These are phyloP conservation scores for Begonia peltatifolia DNA, from an alignment of 306 rosid genomes.

Conservation along the genomic window DNA sequence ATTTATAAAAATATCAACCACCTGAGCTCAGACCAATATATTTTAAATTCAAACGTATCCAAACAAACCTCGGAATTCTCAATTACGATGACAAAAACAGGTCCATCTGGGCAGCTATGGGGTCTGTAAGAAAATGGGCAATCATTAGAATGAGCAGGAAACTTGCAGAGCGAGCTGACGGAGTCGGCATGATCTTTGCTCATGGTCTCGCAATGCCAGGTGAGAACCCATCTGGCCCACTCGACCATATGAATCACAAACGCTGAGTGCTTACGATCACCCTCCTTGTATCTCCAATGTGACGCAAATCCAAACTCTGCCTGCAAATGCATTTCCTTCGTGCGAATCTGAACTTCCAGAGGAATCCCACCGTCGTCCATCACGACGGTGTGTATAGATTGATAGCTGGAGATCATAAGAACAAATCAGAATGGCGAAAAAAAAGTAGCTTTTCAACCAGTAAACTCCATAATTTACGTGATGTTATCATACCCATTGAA, in stretches of 20 bases:
- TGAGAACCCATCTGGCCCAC: conserved; percentile 99
- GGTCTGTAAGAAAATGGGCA: conserved; percentile 73
- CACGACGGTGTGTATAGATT: conserved; percentile 84
- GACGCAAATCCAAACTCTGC: conserved; percentile 98
- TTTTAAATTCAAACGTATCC: too few relatives aligned
- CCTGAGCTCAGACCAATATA: too few relatives aligned
- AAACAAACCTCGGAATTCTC: conserved; percentile 79
- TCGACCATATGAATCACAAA: conserved; percentile 98
- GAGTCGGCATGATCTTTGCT: conserved; percentile 46
- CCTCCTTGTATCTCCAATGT: conserved; percentile 99
- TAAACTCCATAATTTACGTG: too few relatives aligned
- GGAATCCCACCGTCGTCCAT: conserved; percentile 65
- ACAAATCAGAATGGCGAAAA: conserved; percentile 10
- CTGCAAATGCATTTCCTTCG: conserved; percentile 89
- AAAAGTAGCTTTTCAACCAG: background rate
- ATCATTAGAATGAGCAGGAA: conserved; percentile 71
- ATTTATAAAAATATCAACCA: background rate
- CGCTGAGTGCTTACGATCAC: conserved; percentile 72
- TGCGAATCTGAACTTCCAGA: conserved; percentile 89
- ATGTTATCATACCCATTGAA: conserved; percentile 59
- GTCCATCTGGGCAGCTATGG: conserved; percentile 54
- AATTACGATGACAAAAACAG: conserved; percentile 73
- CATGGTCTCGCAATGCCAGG: conserved; percentile 98
- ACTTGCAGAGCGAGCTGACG: conserved; percentile 65
- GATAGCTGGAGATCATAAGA: conserved; percentile 43